Percentiles rank a stretch among this genome's conserved stretches.
Evolutionary conservation across 768 basidiomycete species (phyloP).

Genomic region (Lactarius evosmus): DNA sequence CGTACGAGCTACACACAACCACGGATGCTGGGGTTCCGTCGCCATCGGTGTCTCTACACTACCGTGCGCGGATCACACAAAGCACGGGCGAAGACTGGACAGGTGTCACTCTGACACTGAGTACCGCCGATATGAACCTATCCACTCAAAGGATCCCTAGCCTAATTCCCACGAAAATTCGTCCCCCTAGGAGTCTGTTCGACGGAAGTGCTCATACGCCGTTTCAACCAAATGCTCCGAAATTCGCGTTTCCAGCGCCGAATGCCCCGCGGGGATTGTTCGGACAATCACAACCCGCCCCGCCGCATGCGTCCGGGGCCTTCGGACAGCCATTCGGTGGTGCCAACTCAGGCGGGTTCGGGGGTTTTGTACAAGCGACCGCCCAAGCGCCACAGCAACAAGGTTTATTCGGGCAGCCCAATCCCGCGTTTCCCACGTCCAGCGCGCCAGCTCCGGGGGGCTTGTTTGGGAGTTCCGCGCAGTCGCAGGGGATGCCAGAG

Average conservation of each 20-base stretch:
- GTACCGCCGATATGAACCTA: constrained; percentile 46
- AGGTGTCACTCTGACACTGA: constrained; percentile 48
- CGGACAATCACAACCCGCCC: not conserved
- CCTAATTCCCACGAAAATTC: constrained; percentile 18
- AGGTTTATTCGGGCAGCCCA: not conserved
- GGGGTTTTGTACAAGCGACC: too few relatives aligned
- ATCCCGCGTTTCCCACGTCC: not conserved
- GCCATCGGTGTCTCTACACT: constrained; percentile 47
- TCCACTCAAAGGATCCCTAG: constrained; percentile 35
- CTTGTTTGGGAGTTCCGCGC: not conserved
- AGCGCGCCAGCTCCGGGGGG: too few relatives aligned
- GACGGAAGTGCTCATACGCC: not conserved
- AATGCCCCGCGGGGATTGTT: not conserved
- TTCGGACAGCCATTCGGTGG: too few relatives aligned
- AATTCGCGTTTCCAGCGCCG: not conserved
- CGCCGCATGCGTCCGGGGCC: not conserved
- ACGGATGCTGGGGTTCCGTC: constrained; percentile 43
- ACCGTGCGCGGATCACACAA: constrained; percentile 53
- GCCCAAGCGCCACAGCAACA: too few relatives aligned
- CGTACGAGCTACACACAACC: constrained; percentile 57
- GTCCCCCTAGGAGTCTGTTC: not conserved
- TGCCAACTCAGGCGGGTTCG: not conserved
- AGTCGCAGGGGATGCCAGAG: not conserved
- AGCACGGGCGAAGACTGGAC: constrained; percentile 62
- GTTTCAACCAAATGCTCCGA: not conserved